Evolutionary conservation across 2,329 filamentous ascomycete genomes (phyloP).

Genomic region (Trichoderma oligosporum): DNA sequence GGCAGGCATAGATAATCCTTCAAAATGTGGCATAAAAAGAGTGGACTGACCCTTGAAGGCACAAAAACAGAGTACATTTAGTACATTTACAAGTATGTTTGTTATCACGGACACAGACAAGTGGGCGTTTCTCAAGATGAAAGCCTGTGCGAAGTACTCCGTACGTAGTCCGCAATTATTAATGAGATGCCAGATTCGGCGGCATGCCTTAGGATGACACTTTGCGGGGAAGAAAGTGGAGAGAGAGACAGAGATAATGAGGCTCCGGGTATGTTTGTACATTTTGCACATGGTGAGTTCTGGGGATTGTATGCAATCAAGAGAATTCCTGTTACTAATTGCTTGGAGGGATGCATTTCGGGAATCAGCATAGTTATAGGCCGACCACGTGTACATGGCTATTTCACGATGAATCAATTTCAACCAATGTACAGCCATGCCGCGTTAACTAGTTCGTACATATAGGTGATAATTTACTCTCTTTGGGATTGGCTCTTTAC

Average conservation of each 20-base stretch:
- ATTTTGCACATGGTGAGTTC: neutral
- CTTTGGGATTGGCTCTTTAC: too few species aligned
- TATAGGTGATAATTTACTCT: too few species aligned
- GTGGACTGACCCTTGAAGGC: too few species aligned
- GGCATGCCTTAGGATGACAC: neutral
- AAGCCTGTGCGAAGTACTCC: neutral
- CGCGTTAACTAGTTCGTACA: too few species aligned
- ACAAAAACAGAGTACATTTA: too few species aligned
- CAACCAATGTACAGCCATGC: too few species aligned
- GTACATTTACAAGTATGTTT: too few species aligned
- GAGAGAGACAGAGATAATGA: neutral
- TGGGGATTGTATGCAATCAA: neutral
- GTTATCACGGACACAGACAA: too few species aligned
- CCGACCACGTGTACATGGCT: too few species aligned
- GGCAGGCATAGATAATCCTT: neutral
- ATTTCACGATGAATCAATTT: too few species aligned
- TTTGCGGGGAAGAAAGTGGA: neutral
- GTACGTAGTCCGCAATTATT: neutral
- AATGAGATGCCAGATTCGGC: neutral
- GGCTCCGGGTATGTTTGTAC: neutral
- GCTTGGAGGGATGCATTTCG: neutral
- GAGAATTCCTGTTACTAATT: constrained; percentile 12
- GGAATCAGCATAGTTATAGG: too few species aligned
- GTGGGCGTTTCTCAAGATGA: too few species aligned
- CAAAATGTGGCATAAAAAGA: constrained; percentile 7